Conservation (phyloP, 2,329 filamentous ascomycete species). For the Talaromyces sp. region DNA sequence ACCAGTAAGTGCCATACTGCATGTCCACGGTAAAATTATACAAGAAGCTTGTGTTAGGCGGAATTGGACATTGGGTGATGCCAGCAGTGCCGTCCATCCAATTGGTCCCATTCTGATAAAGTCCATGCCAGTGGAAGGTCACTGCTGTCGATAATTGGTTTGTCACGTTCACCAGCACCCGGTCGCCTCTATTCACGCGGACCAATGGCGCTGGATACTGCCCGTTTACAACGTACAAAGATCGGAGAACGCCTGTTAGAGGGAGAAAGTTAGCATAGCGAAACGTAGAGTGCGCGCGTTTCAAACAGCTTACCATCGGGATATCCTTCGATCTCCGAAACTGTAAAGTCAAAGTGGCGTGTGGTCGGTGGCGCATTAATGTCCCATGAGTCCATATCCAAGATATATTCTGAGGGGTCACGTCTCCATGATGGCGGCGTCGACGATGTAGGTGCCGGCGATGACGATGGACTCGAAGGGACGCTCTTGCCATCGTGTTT, state of each 20-base stretch:
- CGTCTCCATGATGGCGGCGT: conserved; percentile 13
- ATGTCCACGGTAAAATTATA: conserved; percentile 34
- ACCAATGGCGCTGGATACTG: conserved; percentile 23
- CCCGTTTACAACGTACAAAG: conserved; percentile 15
- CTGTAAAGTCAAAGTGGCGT: conserved; percentile 16
- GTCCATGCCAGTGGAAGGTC: conserved; percentile 41
- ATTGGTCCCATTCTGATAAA: conserved; percentile 26
- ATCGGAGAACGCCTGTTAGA: conserved; percentile 5
- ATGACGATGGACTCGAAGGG: neutral
- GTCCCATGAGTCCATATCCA: conserved; percentile 17
- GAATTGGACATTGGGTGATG: conserved; percentile 39
- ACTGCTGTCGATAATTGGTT: conserved; percentile 17
- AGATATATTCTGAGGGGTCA: conserved; percentile 13
- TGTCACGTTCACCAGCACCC: conserved; percentile 13
- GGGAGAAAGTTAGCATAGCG: neutral
- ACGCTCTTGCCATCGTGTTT: conserved; percentile 13
- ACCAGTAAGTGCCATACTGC: conserved; percentile 34
- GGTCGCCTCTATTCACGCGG: conserved; percentile 22
- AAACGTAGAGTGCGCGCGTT: neutral
- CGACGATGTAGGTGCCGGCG: neutral
- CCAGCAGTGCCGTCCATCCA: conserved; percentile 40
- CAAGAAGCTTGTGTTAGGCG: conserved; percentile 33
- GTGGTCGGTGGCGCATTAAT: conserved; percentile 17
- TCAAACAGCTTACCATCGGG: conserved; percentile 15
- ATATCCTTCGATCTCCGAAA: conserved; percentile 16